Evolutionary conservation across 2,329 filamentous ascomycete genomes (phyloP).

Genomic region (Penicillium sp.): DNA sequence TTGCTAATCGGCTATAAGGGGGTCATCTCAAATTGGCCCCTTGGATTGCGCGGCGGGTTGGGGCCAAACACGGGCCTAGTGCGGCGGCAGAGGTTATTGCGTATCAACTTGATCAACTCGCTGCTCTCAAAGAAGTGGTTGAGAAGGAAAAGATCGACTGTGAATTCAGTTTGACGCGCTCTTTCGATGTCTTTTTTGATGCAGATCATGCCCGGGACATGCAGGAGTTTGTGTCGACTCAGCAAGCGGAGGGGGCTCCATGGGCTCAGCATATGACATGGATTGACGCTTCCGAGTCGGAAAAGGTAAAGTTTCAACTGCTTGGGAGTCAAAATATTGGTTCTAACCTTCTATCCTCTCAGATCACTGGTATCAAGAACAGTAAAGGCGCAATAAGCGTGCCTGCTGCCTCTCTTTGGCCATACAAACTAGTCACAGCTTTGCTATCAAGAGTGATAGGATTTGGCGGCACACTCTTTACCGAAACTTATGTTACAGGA

Average conservation of each 20-base stretch:
- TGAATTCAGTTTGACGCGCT: slow-evolving; percentile 41
- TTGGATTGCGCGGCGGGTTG: slow-evolving; percentile 17
- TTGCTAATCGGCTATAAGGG: neutral
- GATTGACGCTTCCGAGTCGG: neutral
- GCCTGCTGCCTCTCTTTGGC: slow-evolving; percentile 44
- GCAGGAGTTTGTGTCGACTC: slow-evolving; percentile 17
- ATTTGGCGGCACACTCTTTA: slow-evolving; percentile 51
- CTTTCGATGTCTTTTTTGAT: slow-evolving; percentile 42
- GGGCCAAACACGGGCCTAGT: slow-evolving; percentile 34
- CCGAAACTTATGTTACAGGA: slow-evolving; percentile 46
- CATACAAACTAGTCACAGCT: slow-evolving; percentile 77
- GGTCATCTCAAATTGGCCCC: slow-evolving; percentile 35
- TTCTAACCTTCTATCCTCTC: neutral
- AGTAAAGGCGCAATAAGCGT: slow-evolving; percentile 35
- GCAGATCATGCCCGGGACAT: slow-evolving; percentile 26
- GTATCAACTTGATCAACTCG: slow-evolving; percentile 44
- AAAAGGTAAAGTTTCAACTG: neutral
- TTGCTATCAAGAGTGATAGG: slow-evolving; percentile 8
- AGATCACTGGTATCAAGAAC: slow-evolving; percentile 35
- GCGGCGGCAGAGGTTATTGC: slow-evolving; percentile 38
- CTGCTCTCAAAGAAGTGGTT: slow-evolving; percentile 39
- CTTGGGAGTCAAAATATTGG: neutral
- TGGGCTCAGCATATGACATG: neutral
- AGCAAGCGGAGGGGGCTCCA: neutral
- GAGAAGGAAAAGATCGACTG: slow-evolving; percentile 46